A percentile compares a stretch with the other conserved stretches of the same genome.
Conservation (phyloP, 805 yeast species). For the Clavispora asparagi region DNA sequence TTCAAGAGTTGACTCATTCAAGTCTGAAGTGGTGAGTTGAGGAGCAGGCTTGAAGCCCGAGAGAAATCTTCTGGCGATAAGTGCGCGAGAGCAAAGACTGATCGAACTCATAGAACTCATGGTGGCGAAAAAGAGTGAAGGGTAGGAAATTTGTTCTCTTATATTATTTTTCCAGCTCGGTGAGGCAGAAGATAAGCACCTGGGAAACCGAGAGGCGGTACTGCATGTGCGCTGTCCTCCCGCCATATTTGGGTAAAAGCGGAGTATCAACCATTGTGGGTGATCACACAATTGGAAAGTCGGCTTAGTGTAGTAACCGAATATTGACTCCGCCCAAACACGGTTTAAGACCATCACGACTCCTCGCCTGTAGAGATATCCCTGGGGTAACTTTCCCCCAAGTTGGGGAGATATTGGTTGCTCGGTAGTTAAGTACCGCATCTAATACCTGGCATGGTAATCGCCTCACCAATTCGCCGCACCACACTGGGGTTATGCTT, state of each 20-base stretch:
- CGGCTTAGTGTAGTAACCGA: not conserved
- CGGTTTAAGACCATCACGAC: too few relatives aligned
- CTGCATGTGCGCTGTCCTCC: not conserved
- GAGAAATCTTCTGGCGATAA: not conserved
- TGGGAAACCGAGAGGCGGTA: not conserved
- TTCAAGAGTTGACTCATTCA: constrained; percentile 68
- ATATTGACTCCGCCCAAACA: too few relatives aligned
- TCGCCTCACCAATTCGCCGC: not conserved
- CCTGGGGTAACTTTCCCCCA: too few relatives aligned
- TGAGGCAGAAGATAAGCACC: not conserved
- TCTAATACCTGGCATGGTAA: too few relatives aligned
- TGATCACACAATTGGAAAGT: not conserved
- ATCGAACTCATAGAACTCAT: not conserved
- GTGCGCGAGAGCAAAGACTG: not conserved
- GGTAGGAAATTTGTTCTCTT: too few relatives aligned
- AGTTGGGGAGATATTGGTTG: not conserved
- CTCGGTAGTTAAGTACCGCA: not conserved
- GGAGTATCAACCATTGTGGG: not conserved
- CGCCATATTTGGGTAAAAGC: not conserved
- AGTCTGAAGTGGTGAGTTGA: constrained; percentile 31
- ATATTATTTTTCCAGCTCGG: not conserved
- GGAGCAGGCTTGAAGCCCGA: constrained; percentile 16
- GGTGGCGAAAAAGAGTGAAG: not conserved
- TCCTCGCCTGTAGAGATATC: too few relatives aligned
- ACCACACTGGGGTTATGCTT: too few relatives aligned